These are phyloP conservation scores for Monosporozyma aerobia DNA, from an alignment of 805 yeast genomes.

Conservation along the genomic window DNA sequence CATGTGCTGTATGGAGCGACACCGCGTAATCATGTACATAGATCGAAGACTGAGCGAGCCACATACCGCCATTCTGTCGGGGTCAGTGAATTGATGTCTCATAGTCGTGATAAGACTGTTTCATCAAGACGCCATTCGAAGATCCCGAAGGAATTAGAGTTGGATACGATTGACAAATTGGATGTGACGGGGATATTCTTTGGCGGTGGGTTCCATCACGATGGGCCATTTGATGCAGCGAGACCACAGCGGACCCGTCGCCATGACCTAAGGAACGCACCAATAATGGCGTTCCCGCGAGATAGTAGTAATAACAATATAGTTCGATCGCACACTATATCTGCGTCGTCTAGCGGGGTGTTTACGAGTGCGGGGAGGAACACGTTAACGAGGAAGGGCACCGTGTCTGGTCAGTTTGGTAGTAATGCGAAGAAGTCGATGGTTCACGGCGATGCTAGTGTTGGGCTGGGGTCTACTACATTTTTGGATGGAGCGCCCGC, in stretches of 20 bases:
- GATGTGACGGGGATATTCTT: constrained; percentile 92
- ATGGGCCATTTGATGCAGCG: constrained; percentile 99
- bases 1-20: background rate
- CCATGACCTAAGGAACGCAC: constrained; percentile 62
- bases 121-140: background rate
- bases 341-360: constrained; percentile 1
- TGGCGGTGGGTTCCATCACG: constrained; percentile 94
- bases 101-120: background rate
- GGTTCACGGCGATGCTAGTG: constrained; percentile 75
- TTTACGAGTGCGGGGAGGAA: constrained; percentile 31
- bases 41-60: background rate
- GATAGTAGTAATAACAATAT: constrained; percentile 68
- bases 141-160: constrained; percentile 15
- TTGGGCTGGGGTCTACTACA: constrained; percentile 86
- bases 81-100: background rate
- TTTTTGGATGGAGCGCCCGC: constrained; percentile 97
- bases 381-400: too few relatives aligned
- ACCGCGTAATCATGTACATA: background rate
- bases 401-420: constrained; percentile 56
- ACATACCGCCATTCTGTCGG: background rate
- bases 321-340: constrained; percentile 13
- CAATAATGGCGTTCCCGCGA: constrained; percentile 91
- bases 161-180: constrained; percentile 87
- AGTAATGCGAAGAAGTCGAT: constrained; percentile 48
- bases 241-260: constrained; percentile 86